Conservation (phyloP, 2,329 filamentous ascomycete species). For the Chaetomiaceae sp. region DNA sequence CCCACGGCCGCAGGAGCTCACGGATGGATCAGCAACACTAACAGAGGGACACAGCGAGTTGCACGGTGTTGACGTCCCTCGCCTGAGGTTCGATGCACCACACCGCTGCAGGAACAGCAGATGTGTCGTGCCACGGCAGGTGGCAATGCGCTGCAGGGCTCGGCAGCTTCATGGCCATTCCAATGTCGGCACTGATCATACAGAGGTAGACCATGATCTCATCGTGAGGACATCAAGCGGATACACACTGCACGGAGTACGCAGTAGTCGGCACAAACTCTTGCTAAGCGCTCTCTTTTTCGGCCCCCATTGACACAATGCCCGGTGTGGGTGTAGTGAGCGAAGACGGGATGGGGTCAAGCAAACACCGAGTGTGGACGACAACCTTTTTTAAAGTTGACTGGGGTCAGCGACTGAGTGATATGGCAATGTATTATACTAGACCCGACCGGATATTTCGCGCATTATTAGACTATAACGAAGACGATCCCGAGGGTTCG, state of each 20-base stretch:
- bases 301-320: not conserved
- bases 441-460: no score
- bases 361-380: not conserved
- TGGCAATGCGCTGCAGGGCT: constrained; percentile 11
- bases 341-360: no score
- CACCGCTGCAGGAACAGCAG: constrained; percentile 15
- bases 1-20: constrained; percentile 9
- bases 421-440: no score
- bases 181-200: no score
- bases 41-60: constrained; percentile 22
- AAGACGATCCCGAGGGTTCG: not conserved
- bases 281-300: constrained; percentile 1
- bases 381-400: no score
- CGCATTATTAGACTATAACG: no score
- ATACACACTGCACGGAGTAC: no score
- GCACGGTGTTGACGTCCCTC: constrained; percentile 15
- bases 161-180: not conserved
- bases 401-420: no score
- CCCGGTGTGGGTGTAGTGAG: not conserved
- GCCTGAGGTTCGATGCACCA: constrained; percentile 17
- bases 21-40: not conserved
- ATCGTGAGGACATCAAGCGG: no score
- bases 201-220: no score
- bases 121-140: constrained; percentile 22
- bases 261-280: not conserved